Base-by-base conservation (phyloP, 2,329 filamentous ascomycete species). In the Cladosporium halotolerans region DNA sequence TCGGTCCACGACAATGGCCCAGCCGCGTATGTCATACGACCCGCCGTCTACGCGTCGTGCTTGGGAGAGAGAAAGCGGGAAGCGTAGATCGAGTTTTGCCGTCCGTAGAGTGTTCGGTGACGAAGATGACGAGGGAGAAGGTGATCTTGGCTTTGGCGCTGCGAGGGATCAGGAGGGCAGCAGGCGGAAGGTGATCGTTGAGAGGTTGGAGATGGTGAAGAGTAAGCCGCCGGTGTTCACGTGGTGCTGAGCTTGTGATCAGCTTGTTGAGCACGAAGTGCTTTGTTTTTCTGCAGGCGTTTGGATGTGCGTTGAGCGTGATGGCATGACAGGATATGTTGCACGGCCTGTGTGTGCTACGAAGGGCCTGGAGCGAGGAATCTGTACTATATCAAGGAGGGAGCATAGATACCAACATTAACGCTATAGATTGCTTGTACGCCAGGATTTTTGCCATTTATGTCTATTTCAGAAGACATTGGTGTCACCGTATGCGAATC, bases 171-270 rank as follows among this genome's bases (percentile, higher is more conserved):
- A 95, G 82, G 93, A 97, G 71, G 88, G 88, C 10, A 88, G 90
- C 64, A 84, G 87, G 68, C 82, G 91, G 63, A 95, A 93, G 72
- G 93, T 99, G 45, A 97, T 99, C 76, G 91, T 99, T 45, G 93
- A 99, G 76, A 79, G 93, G 58, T 74, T 99, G 55, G 93, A 99
- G 76, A 88, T 92, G 56, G 93, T 99, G 57, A 97, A 97, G 78
- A 89, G 85, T 67, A 87, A 86, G 68, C 95, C 95, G 67, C 93
- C 93, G 2, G 90, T 99, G 32, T 99, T 99, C 72, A 96, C 88
- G 42, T 99, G 93, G 88, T 99, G 93, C 76, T 97, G 61, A 70
- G 36, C 23, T 28, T 28, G 23, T 28, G 23, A 28, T 28, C 23
- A 28, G 23, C 4, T 28, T 28, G 23, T 28, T 5, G 23, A 28